Evolutionary conservation across 2,329 filamentous ascomycete genomes (phyloP), one percentile per base, ranked within the genome.

Genomic region (Paraphaeosphaeria minitans): DNA sequence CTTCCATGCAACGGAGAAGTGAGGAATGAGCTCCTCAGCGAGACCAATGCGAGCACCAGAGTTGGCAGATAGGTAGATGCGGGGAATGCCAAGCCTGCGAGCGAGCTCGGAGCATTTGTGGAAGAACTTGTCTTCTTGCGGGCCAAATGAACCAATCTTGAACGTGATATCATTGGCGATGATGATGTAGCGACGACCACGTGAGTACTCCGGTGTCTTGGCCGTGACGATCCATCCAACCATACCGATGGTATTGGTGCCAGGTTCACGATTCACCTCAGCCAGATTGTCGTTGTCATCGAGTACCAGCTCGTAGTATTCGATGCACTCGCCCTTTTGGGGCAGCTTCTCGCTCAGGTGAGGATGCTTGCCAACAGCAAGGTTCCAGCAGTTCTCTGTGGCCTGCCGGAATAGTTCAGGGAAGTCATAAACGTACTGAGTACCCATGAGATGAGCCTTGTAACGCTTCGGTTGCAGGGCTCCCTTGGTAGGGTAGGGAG

Each of bases 361-460:
- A 12, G 92, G 84, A 71, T 94, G 88, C 75, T 89, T 88, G 76
- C 88, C 87, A 64, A 91, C 84, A 57, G 88, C 87, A 77, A 89
- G 89, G 73, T 83, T 81, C 95, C 95, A 99, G 80, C 87, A 91
- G 84, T 97, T 97, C 82, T 97, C 93, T 75, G 97, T 92, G 46
- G 95, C 93, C 80, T 98, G 95, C 74, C 95, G 88, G 90, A 99
- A 99, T 50, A 99, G 88, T 84, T 99, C 95, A 31, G 95, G 95
- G 89, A 99, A 99, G 80, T 99, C 95, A 78, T 99, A 99, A 55
- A 98, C 95, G 77, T 97, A 99, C 80, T 99, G 95, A 29, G 95
- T 99, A 65, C 95, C 95, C 93, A 99, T 97, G 62, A 98, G 83
- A 77, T 99, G 95, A 67, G 95, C 95, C 89, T 97, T 97, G 88